Evolutionary conservation across 1,284 basidiomycete genomes (phyloP).

Genomic region (Cryptococcus sp.): DNA sequence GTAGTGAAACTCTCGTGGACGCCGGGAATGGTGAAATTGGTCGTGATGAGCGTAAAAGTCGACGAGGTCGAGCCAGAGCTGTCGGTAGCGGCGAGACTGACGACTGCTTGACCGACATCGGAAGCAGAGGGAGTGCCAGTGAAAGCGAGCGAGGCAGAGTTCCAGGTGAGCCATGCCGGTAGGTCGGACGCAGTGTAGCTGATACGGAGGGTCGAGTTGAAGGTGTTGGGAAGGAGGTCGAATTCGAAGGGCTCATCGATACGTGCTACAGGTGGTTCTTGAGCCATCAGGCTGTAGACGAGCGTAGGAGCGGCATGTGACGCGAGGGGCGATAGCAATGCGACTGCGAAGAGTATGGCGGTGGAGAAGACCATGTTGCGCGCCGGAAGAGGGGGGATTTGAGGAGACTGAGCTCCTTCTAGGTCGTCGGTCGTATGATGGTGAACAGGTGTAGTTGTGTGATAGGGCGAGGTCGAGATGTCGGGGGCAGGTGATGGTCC

Average conservation of each 20-base stretch:
- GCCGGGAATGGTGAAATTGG: constrained; percentile 37
- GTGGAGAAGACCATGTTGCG: background rate
- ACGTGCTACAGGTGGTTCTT: constrained; percentile 49
- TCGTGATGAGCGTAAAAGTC: constrained; percentile 44
- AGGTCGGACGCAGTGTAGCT: constrained; percentile 45
- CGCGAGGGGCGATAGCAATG: background rate
- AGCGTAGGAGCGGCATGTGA: constrained; percentile 39
- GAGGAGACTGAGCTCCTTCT: background rate
- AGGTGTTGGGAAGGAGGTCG: constrained; percentile 35
- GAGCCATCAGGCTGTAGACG: constrained; percentile 41
- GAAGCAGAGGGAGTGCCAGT: constrained; percentile 31
- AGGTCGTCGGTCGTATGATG: background rate
- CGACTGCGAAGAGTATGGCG: background rate
- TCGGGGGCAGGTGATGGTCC: background rate
- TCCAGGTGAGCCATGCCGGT: constrained; percentile 50
- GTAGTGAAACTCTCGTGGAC: constrained; percentile 40
- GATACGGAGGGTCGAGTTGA: constrained; percentile 32
- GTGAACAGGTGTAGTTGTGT: too few species aligned
- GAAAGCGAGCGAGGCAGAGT: constrained; percentile 30
- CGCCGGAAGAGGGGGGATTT: background rate
- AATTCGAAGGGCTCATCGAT: constrained; percentile 42
- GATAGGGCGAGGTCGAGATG: background rate
- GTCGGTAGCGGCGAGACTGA: constrained; percentile 39
- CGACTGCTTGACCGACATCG: constrained; percentile 30
- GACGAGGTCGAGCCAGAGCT: constrained; percentile 22